A percentile compares a stretch with the other conserved stretches of the same genome.
Evolutionary conservation across 495 filamentous ascomycete genomes (phyloP).

Genomic region (Cercophora newfieldiana): DNA sequence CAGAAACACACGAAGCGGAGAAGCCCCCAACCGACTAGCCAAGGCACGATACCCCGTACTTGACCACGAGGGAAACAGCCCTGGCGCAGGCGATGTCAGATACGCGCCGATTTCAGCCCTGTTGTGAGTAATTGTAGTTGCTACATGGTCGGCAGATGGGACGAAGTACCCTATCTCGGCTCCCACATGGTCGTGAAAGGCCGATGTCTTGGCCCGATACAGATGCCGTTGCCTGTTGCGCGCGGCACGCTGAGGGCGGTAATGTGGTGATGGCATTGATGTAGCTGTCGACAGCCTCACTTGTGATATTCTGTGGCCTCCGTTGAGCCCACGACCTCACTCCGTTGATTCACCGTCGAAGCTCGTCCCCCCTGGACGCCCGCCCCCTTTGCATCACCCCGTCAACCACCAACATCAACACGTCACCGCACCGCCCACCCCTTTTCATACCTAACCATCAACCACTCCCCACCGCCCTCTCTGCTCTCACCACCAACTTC

Average conservation of each 20-base stretch:
- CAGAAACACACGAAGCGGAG: not conserved
- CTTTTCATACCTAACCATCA: not conserved
- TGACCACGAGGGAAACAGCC: not conserved
- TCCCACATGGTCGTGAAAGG: not conserved
- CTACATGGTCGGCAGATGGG: not conserved
- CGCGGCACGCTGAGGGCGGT: not conserved
- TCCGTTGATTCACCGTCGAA: too few relatives aligned
- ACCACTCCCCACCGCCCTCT: not conserved
- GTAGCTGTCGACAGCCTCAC: not conserved
- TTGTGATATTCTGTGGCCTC: not conserved
- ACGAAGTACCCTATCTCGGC: not conserved
- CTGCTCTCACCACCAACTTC: not conserved
- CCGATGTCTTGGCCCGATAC: not conserved
- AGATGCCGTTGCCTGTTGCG: not conserved
- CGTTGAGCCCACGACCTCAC: not conserved
- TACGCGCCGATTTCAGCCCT: not conserved
- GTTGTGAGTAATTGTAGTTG: not conserved
- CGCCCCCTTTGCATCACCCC: not conserved
- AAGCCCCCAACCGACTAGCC: not conserved
- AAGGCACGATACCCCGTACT: not conserved
- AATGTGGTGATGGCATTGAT: not conserved
- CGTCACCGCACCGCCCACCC: not conserved
- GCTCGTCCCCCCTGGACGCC: too few relatives aligned
- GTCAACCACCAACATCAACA: not conserved
- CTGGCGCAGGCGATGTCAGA: not conserved